phyloP scores from a whole-genome alignment of 2,329 filamentous ascomycete species.

The Pseudohalonectria lignicola region DNA sequence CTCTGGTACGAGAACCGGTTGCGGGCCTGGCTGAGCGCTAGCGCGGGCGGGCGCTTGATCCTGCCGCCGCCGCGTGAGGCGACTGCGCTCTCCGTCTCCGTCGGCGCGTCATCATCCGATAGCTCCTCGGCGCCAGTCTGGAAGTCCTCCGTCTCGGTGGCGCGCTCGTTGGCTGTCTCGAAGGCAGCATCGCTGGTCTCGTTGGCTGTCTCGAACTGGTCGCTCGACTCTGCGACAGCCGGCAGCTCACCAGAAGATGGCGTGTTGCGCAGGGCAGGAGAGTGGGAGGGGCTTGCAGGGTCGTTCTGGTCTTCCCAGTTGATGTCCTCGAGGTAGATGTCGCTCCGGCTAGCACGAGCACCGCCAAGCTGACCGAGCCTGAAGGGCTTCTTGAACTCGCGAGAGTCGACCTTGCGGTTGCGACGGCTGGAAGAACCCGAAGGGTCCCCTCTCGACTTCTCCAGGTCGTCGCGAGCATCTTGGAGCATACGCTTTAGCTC shows the following conservation, averaged over 20 bases:
- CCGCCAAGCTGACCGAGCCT: conserved; percentile 62
- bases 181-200: conserved; percentile 59
- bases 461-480: conserved; percentile 87
- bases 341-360: conserved; percentile 61
- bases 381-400: conserved; percentile 65
- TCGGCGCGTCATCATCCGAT: conserved; percentile 61
- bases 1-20: conserved; percentile 66
- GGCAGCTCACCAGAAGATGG: conserved; percentile 15
- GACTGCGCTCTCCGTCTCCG: conserved; percentile 61
- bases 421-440: conserved; percentile 38
- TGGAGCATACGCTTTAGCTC: conserved; percentile 92
- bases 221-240: conserved; percentile 37
- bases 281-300: conserved; percentile 43
- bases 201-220: conserved; percentile 72
- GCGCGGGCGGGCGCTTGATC: conserved; percentile 28
- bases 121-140: conserved; percentile 81
- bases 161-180: conserved; percentile 67
- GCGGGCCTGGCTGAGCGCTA: conserved; percentile 33
- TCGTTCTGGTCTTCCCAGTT: conserved; percentile 82
- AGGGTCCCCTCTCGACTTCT: conserved; percentile 50
- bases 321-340: conserved; percentile 68
- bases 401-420: conserved; percentile 52
- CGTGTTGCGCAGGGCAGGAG: conserved; percentile 18
- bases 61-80: conserved; percentile 30
- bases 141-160: conserved; percentile 88